Evolutionary conservation across 805 yeast genomes (phyloP).

Genomic region (Yamadazyma laniorum): DNA sequence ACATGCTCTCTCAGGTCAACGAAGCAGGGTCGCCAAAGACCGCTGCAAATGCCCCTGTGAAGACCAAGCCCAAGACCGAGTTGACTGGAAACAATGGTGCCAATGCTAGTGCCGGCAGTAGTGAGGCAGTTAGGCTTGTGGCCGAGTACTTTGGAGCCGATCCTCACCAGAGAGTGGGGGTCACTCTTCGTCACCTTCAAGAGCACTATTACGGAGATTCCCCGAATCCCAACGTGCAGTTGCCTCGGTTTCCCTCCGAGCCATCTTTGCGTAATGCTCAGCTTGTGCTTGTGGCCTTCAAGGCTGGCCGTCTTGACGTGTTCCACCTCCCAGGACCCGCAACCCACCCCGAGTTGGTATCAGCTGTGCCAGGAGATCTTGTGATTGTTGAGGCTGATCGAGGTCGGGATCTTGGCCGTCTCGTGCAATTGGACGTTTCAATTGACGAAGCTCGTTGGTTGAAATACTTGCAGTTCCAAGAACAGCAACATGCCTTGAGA

Average conservation of each 20-base stretch:
- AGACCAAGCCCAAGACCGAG: background rate
- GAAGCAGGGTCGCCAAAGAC: background rate
- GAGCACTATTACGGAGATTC: conserved; percentile 31
- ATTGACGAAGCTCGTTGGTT: conserved; percentile 66
- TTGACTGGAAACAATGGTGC: background rate
- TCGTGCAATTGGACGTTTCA: conserved; percentile 55
- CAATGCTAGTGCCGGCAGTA: background rate
- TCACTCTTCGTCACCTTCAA: conserved; percentile 27
- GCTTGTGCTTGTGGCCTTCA: conserved; percentile 69
- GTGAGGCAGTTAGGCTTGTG: conserved; percentile 13
- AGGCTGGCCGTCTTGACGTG: conserved; percentile 77
- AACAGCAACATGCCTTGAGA: conserved; percentile 63
- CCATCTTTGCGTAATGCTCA: conserved; percentile 31
- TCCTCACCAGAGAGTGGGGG: conserved; percentile 38
- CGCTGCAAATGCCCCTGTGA: background rate
- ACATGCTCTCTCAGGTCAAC: background rate
- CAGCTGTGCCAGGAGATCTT: conserved; percentile 55
- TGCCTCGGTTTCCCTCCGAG: conserved; percentile 39
- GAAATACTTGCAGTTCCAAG: conserved; percentile 64
- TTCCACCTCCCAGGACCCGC: conserved; percentile 51
- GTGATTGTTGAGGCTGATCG: conserved; percentile 85
- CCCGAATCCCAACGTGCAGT: conserved; percentile 27
- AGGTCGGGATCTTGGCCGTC: conserved; percentile 72
- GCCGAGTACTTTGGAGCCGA: conserved; percentile 37
- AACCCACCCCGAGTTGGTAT: conserved; percentile 20